Evolutionary conservation across 352 stramenopile genomes (phyloP).

Genomic region (Phytopythium boreale): DNA sequence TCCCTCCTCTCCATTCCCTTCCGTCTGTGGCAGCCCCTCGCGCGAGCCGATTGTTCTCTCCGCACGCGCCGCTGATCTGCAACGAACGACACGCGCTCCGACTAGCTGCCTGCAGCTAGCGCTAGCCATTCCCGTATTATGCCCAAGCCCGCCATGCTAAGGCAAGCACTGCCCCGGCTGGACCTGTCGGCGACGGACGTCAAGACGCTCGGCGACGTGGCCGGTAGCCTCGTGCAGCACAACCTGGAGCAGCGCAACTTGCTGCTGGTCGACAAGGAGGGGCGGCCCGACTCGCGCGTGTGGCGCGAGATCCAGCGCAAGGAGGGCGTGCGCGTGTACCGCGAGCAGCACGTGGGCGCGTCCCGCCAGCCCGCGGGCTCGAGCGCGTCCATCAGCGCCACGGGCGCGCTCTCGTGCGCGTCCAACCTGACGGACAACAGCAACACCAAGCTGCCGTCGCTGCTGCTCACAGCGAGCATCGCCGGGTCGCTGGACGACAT

Average conservation of each 20-base stretch:
- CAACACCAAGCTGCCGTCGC: constrained; percentile 19
- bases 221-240: constrained; percentile 32
- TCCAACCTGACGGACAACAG: constrained; percentile 11
- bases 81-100: not conserved
- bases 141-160: constrained; percentile 34
- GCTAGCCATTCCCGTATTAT: constrained; percentile 8
- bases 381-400: constrained; percentile 17
- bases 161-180: constrained; percentile 31
- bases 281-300: constrained; percentile 30
- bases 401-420: constrained; percentile 22
- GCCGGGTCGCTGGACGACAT: constrained; percentile 45
- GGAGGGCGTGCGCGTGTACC: constrained; percentile 36
- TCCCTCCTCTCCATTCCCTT: not conserved
- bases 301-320: constrained; percentile 48
- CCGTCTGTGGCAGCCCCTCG: not conserved
- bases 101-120: not conserved
- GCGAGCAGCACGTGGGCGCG: constrained; percentile 21
- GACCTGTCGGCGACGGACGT: constrained; percentile 26
- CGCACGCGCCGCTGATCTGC: not conserved
- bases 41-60: not conserved
- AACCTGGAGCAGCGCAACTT: constrained; percentile 45
- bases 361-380: constrained; percentile 12
- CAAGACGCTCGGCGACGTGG: constrained; percentile 34
- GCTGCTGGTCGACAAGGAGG: constrained; percentile 29
- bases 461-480: constrained; percentile 30